Conservation (phyloP, 2,329 filamentous ascomycete genomes). For the Fusarium foetens region DNA sequence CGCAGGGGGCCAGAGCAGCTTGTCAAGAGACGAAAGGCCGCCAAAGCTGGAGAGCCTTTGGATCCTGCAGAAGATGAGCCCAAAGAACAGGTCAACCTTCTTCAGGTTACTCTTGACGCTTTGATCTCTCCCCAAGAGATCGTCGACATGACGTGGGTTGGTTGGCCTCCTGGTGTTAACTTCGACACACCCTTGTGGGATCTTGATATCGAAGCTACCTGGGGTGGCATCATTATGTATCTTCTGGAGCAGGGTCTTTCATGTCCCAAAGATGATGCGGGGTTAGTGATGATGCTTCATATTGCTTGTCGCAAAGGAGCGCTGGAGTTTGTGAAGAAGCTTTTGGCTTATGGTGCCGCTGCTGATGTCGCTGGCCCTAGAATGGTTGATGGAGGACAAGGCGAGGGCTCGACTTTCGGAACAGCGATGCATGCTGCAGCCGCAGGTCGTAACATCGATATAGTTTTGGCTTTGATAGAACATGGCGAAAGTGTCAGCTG, state of each 20-base stretch:
- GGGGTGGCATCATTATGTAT: conserved; percentile 2
- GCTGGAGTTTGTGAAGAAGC: neutral
- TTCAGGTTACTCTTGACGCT: conserved; percentile 14
- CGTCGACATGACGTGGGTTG: conserved; percentile 10
- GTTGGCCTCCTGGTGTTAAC: conserved; percentile 10
- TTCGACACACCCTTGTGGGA: neutral
- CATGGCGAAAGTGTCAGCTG: neutral
- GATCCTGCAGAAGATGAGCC: neutral
- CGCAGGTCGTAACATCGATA: accelerated
- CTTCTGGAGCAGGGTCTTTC: neutral
- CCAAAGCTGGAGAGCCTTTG: accelerated
- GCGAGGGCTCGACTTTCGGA: neutral
- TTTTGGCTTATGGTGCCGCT: neutral
- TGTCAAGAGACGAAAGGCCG: neutral
- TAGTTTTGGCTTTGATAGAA: neutral
- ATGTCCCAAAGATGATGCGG: neutral
- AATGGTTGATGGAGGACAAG: conserved; percentile 9
- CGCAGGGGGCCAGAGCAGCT: neutral
- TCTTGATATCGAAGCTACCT: neutral
- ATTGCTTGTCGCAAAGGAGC: conserved; percentile 2
- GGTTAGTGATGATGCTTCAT: conserved; percentile 15
- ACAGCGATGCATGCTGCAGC: conserved; percentile 22
- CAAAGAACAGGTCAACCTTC: neutral
- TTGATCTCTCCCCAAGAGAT: conserved; percentile 12
- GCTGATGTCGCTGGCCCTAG: neutral